phyloP scores from a whole-genome alignment of 345 rosid species.

The Lagerstroemia speciosa region DNA sequence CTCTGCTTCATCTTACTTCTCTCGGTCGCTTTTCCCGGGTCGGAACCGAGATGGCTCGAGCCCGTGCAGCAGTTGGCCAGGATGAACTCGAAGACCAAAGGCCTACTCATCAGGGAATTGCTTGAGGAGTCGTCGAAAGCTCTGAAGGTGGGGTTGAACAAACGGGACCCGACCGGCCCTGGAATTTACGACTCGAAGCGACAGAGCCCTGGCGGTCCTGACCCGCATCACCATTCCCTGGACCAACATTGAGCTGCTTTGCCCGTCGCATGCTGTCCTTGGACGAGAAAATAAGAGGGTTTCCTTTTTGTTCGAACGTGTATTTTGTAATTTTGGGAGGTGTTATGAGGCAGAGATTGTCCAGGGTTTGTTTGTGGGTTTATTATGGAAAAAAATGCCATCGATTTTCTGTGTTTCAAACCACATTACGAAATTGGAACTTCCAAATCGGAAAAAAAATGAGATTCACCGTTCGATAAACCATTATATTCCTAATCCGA shows the following conservation, averaged over 20 bases:
- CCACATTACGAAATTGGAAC: no score
- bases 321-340: neutral
- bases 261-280: no score
- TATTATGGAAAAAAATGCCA: no score
- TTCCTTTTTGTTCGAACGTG: neutral
- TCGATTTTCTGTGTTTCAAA: no score
- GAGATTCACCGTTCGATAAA: no score
- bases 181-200: constrained; percentile 15
- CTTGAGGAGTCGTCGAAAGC: constrained; percentile 4
- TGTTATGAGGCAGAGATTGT: neutral
- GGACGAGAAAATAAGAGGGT: neutral
- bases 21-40: constrained; percentile 3
- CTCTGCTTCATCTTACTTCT: constrained; percentile 12
- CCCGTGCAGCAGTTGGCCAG: constrained; percentile 1
- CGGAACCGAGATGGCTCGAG: constrained; percentile 14
- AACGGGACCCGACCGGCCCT: neutral
- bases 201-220: constrained; percentile 31
- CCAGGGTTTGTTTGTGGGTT: neutral
- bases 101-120: constrained; percentile 9
- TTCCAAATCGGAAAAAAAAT: no score
- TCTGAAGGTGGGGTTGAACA: neutral
- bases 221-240: constrained; percentile 28
- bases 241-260: neutral
- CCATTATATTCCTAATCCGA: no score
- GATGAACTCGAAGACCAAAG: constrained; percentile 3